Conservation (phyloP, 2,329 filamentous ascomycete species). For the Hymenoscyphus repandus region DNA sequence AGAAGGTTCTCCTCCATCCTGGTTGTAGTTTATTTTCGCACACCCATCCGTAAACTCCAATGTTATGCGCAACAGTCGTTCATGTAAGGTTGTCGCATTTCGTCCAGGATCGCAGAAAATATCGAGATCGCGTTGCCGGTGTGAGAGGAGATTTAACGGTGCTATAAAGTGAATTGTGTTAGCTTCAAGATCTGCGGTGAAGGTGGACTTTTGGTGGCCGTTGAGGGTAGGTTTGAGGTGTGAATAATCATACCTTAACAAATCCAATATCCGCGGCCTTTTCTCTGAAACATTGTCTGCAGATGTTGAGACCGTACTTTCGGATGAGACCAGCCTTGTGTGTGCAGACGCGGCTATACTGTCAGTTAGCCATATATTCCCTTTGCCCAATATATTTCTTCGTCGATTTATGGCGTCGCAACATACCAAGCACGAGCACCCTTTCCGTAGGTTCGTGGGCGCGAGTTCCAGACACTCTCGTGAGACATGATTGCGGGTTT, state of each 20-base stretch:
- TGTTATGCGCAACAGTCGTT: conserved; percentile 4
- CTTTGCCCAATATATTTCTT: background rate
- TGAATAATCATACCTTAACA: conserved; percentile 51
- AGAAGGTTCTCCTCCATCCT: conserved; percentile 8
- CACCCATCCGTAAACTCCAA: conserved; percentile 11
- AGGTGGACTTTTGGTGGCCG: background rate
- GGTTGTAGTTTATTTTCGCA: conserved; percentile 1
- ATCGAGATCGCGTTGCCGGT: background rate
- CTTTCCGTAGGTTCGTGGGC: conserved; percentile 96
- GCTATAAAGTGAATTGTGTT: background rate
- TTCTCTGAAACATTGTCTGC: conserved; percentile 75
- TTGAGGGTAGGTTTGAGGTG: background rate
- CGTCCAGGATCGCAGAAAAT: conserved; percentile 1
- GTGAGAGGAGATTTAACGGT: conserved; percentile 3
- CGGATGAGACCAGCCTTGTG: conserved; percentile 99
- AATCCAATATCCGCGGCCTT: conserved; percentile 69
- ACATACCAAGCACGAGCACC: conserved; percentile 89
- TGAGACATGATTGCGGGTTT: conserved; percentile 60
- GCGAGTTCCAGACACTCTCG: conserved; percentile 99
- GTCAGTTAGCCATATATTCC: conserved; percentile 11
- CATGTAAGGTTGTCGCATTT: conserved; percentile 4
- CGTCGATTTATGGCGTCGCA: conserved; percentile 4
- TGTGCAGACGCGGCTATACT: conserved; percentile 71
- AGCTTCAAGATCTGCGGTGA: background rate
- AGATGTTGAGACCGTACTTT: conserved; percentile 96